Conservation (phyloP, 2,329 filamentous ascomycete genomes). For the Aspergillus uvarum region DNA sequence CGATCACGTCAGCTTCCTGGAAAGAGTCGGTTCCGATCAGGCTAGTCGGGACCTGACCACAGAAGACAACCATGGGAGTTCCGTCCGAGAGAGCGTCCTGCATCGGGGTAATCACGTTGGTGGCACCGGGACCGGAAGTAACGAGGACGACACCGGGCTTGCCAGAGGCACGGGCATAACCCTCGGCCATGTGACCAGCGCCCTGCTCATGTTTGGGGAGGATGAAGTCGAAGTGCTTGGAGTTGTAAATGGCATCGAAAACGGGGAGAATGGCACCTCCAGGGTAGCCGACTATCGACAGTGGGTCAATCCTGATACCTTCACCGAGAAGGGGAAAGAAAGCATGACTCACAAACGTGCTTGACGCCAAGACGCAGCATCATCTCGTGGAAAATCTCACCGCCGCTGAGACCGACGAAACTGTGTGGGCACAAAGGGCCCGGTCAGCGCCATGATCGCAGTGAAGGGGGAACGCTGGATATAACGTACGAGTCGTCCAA, state of each 20-base stretch:
- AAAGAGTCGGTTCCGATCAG: constrained; percentile 91
- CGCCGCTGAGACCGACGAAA: constrained; percentile 92
- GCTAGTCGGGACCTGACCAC: constrained; percentile 80
- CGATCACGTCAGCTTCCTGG: constrained; percentile 91
- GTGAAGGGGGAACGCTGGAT: neutral
- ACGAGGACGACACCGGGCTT: constrained; percentile 92
- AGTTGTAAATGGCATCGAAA: constrained; percentile 96
- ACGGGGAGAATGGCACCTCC: constrained; percentile 92
- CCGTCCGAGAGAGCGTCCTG: constrained; percentile 91
- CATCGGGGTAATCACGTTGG: constrained; percentile 91
- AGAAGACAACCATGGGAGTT: constrained; percentile 90
- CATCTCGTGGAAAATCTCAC: constrained; percentile 99
- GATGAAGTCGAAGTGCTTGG: constrained; percentile 87
- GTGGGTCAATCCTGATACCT: constrained; percentile 2
- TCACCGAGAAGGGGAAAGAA: neutral
- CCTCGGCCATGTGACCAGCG: constrained; percentile 95
- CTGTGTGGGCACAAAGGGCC: constrained; percentile 41
- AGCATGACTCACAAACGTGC: constrained; percentile 75
- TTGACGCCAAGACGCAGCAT: constrained; percentile 91
- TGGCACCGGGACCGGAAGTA: constrained; percentile 90
- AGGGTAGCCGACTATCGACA: constrained; percentile 7
- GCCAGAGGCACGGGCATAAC: constrained; percentile 85
- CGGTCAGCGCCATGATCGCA: constrained; percentile 10
- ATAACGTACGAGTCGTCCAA: constrained; percentile 77
- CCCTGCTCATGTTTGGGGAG: constrained; percentile 95